Conservation (phyloP, 2,329 filamentous ascomycete species). For the Thielaviopsis populi region DNA sequence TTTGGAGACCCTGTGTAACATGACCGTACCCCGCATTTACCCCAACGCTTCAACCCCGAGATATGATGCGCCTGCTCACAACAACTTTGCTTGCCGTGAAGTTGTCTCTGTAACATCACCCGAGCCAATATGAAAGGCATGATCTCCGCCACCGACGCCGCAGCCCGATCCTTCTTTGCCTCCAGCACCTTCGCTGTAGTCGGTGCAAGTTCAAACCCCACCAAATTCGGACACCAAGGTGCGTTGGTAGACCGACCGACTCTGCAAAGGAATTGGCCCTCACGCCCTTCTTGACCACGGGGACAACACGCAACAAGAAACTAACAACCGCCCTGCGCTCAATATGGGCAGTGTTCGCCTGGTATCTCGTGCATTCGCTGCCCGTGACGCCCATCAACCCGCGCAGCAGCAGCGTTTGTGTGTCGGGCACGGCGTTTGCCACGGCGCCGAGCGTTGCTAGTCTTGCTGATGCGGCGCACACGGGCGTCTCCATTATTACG, state of each 20-base stretch:
- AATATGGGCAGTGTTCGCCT: conserved; percentile 55
- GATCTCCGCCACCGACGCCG: conserved; percentile 40
- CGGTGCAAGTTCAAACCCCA: conserved; percentile 69
- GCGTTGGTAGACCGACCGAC: conserved; percentile 20
- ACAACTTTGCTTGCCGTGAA: background rate
- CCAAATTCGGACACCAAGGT: conserved; percentile 85
- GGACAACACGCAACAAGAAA: too few species aligned
- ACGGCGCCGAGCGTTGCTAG: conserved; percentile 51
- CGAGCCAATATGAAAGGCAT: background rate
- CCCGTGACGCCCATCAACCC: conserved; percentile 78
- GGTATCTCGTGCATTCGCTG: conserved; percentile 68
- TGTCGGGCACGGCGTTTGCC: conserved; percentile 35
- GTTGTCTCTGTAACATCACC: background rate
- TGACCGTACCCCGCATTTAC: background rate
- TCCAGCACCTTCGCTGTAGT: conserved; percentile 73
- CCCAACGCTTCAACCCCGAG: background rate
- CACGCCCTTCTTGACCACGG: background rate
- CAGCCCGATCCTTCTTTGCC: conserved; percentile 64
- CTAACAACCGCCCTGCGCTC: conserved; percentile 4
- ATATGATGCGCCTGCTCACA: background rate
- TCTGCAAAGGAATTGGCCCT: too few species aligned
- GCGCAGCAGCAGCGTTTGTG: conserved; percentile 45
- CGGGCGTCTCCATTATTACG: conserved; percentile 74
- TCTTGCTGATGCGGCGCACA: conserved; percentile 51
- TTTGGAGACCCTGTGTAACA: background rate